phyloP scores from a whole-genome alignment of 2,329 filamentous ascomycete species.

The Stylonectria norvegica region DNA sequence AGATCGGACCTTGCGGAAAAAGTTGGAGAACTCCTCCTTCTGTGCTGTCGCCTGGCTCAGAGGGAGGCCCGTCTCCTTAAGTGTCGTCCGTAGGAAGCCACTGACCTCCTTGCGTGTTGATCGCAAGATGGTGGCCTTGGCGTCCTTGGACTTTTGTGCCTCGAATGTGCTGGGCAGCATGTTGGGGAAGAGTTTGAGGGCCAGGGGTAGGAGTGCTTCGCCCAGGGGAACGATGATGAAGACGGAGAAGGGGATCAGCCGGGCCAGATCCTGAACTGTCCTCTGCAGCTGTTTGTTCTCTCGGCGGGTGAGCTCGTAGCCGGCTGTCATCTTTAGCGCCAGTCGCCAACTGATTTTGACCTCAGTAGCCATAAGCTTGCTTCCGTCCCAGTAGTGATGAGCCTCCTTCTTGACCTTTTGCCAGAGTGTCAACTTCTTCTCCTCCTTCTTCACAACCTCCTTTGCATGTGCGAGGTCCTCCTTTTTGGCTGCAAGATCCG shows the following conservation, averaged over 20 bases:
- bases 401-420: conserved; percentile 95
- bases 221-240: conserved; percentile 97
- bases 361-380: conserved; percentile 88
- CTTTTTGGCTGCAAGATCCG: conserved; percentile 43
- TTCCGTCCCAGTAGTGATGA: conserved; percentile 97
- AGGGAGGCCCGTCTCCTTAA: conserved; percentile 90
- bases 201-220: conserved; percentile 85
- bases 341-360: conserved; percentile 88
- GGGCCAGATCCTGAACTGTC: conserved; percentile 89
- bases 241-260: conserved; percentile 91
- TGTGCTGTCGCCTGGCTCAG: conserved; percentile 80
- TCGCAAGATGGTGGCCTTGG: conserved; percentile 77
- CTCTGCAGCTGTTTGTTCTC: conserved; percentile 90
- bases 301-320: conserved; percentile 91
- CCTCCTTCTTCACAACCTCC: conserved; percentile 54
- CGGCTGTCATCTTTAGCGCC: conserved; percentile 94
- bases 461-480: conserved; percentile 58
- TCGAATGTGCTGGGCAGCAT: conserved; percentile 97
- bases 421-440: conserved; percentile 82
- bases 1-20: conserved; percentile 92
- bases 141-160: conserved; percentile 83
- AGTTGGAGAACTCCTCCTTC: conserved; percentile 90
- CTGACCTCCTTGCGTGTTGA: conserved; percentile 92
- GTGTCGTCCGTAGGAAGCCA: conserved; percentile 78
- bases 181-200: conserved; percentile 93